Conservation (phyloP, 352 stramenopile genomes). For the Globisporangium recalcitrans region DNA sequence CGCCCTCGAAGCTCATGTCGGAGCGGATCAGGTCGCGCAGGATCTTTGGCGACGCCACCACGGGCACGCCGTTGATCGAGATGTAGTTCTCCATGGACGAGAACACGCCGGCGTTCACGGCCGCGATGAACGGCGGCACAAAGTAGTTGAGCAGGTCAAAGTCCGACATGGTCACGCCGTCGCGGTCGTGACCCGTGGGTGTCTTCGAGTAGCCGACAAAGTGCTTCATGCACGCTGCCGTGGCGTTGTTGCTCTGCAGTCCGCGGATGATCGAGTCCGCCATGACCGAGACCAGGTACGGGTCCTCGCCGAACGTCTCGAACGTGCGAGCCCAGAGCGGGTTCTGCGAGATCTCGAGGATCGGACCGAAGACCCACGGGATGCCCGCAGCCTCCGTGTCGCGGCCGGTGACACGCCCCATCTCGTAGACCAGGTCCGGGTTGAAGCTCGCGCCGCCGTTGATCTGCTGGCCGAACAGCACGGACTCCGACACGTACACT, state of each 20-base stretch:
- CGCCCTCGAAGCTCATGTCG: constrained; percentile 81
- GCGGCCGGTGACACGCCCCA: constrained; percentile 64
- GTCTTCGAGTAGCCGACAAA: constrained; percentile 87
- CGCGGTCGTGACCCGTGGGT: constrained; percentile 75
- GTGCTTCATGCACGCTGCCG: constrained; percentile 88
- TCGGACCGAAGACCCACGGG: constrained; percentile 88
- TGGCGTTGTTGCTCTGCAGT: constrained; percentile 67
- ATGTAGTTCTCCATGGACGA: constrained; percentile 94
- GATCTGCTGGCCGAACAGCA: constrained; percentile 87
- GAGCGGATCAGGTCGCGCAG: constrained; percentile 75
- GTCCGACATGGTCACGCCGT: constrained; percentile 61
- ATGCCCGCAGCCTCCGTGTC: constrained; percentile 87
- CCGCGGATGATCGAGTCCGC: constrained; percentile 68
- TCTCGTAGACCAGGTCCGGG: constrained; percentile 53
- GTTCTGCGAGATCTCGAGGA: constrained; percentile 85
- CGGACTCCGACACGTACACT: constrained; percentile 75
- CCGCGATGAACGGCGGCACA: constrained; percentile 74
- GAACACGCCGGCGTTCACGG: constrained; percentile 70
- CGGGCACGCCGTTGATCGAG: constrained; percentile 88
- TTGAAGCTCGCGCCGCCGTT: constrained; percentile 89
- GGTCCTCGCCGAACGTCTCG: constrained; percentile 94
- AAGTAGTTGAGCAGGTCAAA: constrained; percentile 86
- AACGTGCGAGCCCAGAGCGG: constrained; percentile 88
- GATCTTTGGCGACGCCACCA: constrained; percentile 79
- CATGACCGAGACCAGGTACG: constrained; percentile 80